These are phyloP conservation scores for Pseudoneurospora amorphoporcata DNA, from an alignment of 495 filamentous ascomycete species.

Conservation along the genomic window DNA sequence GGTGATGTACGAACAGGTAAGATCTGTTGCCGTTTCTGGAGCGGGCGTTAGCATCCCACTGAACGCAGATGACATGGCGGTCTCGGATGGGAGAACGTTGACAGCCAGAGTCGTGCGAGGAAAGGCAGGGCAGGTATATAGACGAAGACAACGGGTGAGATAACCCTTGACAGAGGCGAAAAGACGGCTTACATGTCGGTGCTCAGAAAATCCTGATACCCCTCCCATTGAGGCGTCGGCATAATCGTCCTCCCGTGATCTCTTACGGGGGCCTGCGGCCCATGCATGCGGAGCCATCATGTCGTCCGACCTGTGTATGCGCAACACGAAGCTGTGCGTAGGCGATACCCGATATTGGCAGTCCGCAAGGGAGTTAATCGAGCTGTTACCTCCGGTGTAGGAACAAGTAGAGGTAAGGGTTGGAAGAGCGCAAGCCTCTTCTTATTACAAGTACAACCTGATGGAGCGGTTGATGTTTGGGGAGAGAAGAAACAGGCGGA, in stretches of 20 bases:
- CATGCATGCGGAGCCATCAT: constrained; percentile 11
- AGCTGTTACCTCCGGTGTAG: background rate
- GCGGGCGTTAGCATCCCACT: constrained; percentile 2
- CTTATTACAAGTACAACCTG: background rate
- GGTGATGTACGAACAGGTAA: constrained; percentile 35
- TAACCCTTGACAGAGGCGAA: background rate
- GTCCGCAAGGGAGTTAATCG: background rate
- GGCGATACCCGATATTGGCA: background rate
- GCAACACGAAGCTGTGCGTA: background rate
- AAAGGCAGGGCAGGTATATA: background rate
- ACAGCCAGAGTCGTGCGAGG: background rate
- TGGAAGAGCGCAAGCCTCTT: background rate
- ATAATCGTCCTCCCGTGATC: constrained; percentile 24
- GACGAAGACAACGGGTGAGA: background rate
- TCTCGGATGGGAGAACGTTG: background rate
- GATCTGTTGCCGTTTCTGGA: constrained; percentile 38
- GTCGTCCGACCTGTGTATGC: background rate
- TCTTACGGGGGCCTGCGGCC: constrained; percentile 20
- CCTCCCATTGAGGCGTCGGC: constrained; percentile 14
- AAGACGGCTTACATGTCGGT: constrained; percentile 32
- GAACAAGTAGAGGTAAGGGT: background rate
- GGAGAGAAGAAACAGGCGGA: background rate
- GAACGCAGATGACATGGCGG: background rate
- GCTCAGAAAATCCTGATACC: constrained; percentile 35
- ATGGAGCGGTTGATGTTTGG: background rate